Percentiles rank a stretch among this genome's conserved stretches.
These are phyloP conservation scores for Cerrena zonata DNA, from an alignment of 1,284 basidiomycete genomes.

Conservation along the genomic window DNA sequence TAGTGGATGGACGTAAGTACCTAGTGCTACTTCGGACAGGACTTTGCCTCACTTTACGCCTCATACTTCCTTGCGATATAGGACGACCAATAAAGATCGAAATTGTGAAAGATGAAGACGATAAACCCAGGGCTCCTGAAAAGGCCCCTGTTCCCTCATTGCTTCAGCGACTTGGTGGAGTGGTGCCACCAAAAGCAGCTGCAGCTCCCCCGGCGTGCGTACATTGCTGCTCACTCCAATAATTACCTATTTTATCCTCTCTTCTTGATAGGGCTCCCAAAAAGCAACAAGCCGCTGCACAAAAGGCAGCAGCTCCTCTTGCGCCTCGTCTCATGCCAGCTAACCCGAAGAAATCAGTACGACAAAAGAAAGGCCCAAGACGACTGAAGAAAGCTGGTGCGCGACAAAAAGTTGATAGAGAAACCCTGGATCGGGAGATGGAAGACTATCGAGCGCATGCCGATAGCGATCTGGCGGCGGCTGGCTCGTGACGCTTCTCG, in stretches of 20 bases:
- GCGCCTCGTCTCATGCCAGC: conserved; percentile 9
- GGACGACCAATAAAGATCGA: conserved; percentile 68
- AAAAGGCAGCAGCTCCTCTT: conserved; percentile 3
- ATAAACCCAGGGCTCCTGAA: conserved; percentile 15
- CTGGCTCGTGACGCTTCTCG: no score
- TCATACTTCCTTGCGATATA: conserved; percentile 21
- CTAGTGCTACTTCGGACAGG: not conserved
- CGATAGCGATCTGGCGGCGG: no score
- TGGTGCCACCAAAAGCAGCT: conserved; percentile 9
- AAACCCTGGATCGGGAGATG: conserved; percentile 54
- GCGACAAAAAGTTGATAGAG: conserved; percentile 37
- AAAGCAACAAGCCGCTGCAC: conserved; percentile 6
- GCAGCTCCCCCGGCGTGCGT: conserved; percentile 4
- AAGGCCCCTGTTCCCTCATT: conserved; percentile 29
- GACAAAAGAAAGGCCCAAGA: conserved; percentile 59
- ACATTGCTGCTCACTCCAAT: not conserved
- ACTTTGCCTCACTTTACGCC: not conserved
- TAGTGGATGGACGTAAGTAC: conserved; percentile 67
- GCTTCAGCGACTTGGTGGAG: conserved; percentile 29
- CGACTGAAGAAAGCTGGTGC: conserved; percentile 51
- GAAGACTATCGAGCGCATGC: conserved; percentile 54
- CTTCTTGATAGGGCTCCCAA: conserved; percentile 14
- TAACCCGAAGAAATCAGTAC: conserved; percentile 28
- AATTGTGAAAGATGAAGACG: conserved; percentile 45
- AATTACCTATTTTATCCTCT: no score